Base-by-base conservation (phyloP, 2,329 filamentous ascomycete genomes). In the Pseudogymnoascus sp. region DNA sequence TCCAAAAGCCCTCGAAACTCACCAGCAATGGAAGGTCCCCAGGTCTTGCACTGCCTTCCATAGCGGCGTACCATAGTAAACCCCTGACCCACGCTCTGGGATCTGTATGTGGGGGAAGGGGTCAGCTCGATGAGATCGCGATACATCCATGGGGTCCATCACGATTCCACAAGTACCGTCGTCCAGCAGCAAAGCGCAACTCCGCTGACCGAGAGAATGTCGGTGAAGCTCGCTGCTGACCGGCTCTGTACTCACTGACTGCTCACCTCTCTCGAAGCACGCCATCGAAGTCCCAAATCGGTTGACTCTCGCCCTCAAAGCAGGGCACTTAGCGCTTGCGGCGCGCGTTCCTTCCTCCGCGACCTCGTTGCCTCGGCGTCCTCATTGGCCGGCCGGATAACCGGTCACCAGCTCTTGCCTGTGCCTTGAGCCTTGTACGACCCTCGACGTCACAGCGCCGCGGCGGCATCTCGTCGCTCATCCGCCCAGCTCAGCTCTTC, bases 331-430 rank as follows among this genome's bases (percentile, higher is more conserved):
- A 28, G 34, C 59, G 4, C 37, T 59, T 35, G 52, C 61, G 21
- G 60, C 61, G 60, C 61, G 61, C 63, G 41, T 60, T 33, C 12
- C 57, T 26, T 23, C 60, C 18, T 58, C 48, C 15, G 35, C 38
- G 7, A 12, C 59, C 45, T 41, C 39, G 9, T 41, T 61, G 26
- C 6, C n/a, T n/a, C 23, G 26, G 9, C 45, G 6, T 18, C 26
- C 45, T 26, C 26, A 52, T 52, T 52, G 41, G 41, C 41, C 7
- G 23, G 23, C 41, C 41, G 5, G 23, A 28, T 18, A 28, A 52
- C n/a, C 41, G 23, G 41, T 30, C 41, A 30, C 41, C 23, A 30
- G 7, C 41, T 48, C 21, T 28, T 48, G 23, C 9, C 23, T 30
- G 4, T 28, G 41, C 41, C 41, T 52, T 52, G 4, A 52, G 41